phyloP scores from a whole-genome alignment of 805 yeast species.

The Torulaspora microellipsoides region DNA sequence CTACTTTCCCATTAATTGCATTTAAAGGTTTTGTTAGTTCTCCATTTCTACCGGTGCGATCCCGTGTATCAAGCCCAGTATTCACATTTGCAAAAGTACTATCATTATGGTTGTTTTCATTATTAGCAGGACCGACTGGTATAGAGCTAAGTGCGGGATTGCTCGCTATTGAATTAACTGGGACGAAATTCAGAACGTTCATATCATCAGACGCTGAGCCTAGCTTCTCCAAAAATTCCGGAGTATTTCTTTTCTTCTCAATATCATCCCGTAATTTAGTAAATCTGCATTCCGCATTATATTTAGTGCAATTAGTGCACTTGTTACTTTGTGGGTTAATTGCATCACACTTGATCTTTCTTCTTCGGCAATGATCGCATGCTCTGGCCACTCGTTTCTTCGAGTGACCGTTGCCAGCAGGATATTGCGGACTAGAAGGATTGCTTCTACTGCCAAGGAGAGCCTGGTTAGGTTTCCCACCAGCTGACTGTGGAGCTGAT shows the following conservation, averaged over 20 bases:
- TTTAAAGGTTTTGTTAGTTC: not conserved
- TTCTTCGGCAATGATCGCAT: conserved; percentile 33
- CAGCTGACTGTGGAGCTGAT: not conserved
- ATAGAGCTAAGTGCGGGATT: not conserved
- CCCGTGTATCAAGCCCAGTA: not conserved
- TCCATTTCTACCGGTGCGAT: not conserved
- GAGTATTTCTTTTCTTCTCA: conserved; percentile 6
- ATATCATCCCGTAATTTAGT: conserved; percentile 18
- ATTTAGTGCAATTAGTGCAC: conserved; percentile 31
- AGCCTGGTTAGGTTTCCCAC: not conserved
- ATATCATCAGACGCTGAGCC: not conserved
- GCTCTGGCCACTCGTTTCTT: conserved; percentile 32
- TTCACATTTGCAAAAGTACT: not conserved
- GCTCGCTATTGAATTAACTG: not conserved
- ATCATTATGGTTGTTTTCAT: not conserved
- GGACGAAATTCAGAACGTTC: conserved; percentile 1
- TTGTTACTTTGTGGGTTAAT: conserved; percentile 20
- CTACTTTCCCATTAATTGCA: conserved; percentile 13
- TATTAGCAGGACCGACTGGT: not conserved
- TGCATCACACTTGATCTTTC: conserved; percentile 31
- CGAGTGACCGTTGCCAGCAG: not conserved
- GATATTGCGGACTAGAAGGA: conserved; percentile 5
- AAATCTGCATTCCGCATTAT: conserved; percentile 25
- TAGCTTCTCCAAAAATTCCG: not conserved
- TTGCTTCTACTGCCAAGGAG: conserved; percentile 2